Evolutionary conservation across 2,329 filamentous ascomycete genomes (phyloP).

Genomic region (Paracamarosporium sp.): DNA sequence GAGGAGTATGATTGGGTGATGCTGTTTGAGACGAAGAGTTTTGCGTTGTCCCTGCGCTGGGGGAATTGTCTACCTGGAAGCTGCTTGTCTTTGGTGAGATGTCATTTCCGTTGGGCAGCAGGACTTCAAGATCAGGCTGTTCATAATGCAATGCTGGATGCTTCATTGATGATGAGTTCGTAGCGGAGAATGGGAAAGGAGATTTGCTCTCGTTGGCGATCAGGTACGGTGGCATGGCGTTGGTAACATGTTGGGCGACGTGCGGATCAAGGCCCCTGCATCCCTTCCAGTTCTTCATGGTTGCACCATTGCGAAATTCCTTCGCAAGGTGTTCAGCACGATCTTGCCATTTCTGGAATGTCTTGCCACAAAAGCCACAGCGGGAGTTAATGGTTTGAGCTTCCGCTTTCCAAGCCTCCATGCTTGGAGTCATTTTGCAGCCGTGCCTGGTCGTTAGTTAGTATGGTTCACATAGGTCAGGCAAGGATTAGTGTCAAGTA

Average conservation of each 20-base stretch:
- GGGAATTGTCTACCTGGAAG: background rate
- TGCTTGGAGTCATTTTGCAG: slow-evolving; percentile 66
- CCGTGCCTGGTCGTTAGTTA: slow-evolving; percentile 49
- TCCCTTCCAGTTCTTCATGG: slow-evolving; percentile 63
- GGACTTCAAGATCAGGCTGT: slow-evolving; percentile 33
- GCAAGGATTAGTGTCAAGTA: background rate
- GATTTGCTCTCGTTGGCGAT: slow-evolving; percentile 56
- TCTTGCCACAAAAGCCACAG: slow-evolving; percentile 61
- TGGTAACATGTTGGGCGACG: slow-evolving; percentile 56
- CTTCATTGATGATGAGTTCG: slow-evolving; percentile 40
- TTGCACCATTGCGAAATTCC: slow-evolving; percentile 61
- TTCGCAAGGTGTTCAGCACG: slow-evolving; percentile 61
- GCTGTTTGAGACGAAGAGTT: slow-evolving; percentile 21
- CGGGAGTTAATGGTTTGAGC: slow-evolving; percentile 61
- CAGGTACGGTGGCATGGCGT: slow-evolving; percentile 60
- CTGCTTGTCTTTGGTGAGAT: background rate
- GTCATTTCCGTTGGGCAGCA: slow-evolving; percentile 24
- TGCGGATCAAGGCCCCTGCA: slow-evolving; percentile 60
- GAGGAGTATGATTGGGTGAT: slow-evolving; percentile 12
- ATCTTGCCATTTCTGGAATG: slow-evolving; percentile 59
- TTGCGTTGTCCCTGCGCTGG: slow-evolving; percentile 23
- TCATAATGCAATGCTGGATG: background rate
- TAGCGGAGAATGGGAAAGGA: slow-evolving; percentile 57
- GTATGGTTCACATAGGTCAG: background rate
- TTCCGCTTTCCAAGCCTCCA: slow-evolving; percentile 70